Base-by-base conservation (phyloP, 495 filamentous ascomycete genomes). In the Cercophora newfieldiana region DNA sequence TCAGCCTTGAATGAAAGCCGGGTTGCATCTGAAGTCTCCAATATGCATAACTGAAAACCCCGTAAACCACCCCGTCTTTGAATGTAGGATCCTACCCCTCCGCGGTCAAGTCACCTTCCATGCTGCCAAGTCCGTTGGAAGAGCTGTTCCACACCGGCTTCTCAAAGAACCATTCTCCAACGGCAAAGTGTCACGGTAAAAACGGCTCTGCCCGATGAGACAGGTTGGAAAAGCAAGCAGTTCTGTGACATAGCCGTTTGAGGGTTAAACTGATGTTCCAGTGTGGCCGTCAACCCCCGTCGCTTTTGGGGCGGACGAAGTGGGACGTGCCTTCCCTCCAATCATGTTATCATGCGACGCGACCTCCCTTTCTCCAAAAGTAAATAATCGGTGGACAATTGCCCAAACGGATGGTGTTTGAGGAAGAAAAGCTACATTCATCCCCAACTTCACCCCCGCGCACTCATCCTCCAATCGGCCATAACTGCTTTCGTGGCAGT, bases 401-500 rank as follows among this genome's bases (percentile, higher is more conserved):
- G 37, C 37, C 37, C 37, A 44, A 44, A 44, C 37, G 37, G 37
- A 44, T 44, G 37, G 37, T 44, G 37, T 44, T 44, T 44, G 37
- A 14, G 12, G 28, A 28, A 25, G 30, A 56, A 7, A 30, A 57
- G 30, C 28, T 10, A 14, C 55, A 57, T 7, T 30, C 26, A 25
- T 3, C 18, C 18, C 54, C 54, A n/a, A 2, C 37, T 44, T 44
- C 37, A 44, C 2, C 37, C 37, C n/a, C 12, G 28, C 48, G 58
- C 59, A 25, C 31, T 19, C 21, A 26, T 31, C 30, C n/a, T 44
- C 71, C 71, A 73, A 73, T 73, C 67, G 68, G 14, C 29, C 61
- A n/a, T n/a, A 7, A 22, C 49, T 65, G 50, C 65, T 65, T 68
- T 61, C 62, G 29, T 26, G 44, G 22, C 51, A 29, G 24, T 47